Evolutionary conservation across 2,329 filamentous ascomycete genomes (phyloP).

Genomic region (Neurospora crassa): DNA sequence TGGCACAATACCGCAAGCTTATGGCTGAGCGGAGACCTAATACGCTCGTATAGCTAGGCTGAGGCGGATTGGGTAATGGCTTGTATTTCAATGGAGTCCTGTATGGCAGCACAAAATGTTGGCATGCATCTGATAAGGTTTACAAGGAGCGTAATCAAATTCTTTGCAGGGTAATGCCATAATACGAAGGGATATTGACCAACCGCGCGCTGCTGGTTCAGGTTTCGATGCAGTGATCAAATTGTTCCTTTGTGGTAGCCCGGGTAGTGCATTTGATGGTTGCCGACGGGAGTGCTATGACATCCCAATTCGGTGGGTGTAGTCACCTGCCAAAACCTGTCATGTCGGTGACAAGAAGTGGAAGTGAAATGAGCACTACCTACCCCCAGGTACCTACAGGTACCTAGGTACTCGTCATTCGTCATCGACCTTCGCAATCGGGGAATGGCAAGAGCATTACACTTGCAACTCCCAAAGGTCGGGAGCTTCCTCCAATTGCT

Average conservation of each 20-base stretch:
- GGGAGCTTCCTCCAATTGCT: not conserved
- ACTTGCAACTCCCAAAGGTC: not conserved
- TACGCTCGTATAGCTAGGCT: not conserved
- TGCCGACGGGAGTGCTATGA: not conserved
- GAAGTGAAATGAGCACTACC: not conserved
- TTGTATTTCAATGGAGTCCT: not conserved
- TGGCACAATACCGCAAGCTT: conserved; percentile 62
- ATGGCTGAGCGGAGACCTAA: conserved; percentile 45
- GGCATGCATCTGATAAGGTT: not conserved
- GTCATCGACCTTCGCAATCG: not conserved
- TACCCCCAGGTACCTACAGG: no score
- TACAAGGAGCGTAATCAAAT: not conserved
- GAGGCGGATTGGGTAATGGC: not conserved
- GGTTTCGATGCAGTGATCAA: not conserved
- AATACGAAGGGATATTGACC: not conserved
- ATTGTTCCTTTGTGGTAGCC: not conserved
- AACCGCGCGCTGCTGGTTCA: not conserved
- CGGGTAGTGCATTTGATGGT: not conserved
- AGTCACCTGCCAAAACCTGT: not conserved
- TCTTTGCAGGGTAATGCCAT: not conserved
- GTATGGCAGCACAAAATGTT: not conserved
- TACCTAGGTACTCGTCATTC: not conserved
- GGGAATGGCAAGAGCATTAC: not conserved
- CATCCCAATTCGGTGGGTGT: not conserved
- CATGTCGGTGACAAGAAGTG: not conserved